Evolutionary conservation across 352 stramenopile species (phyloP).

Genomic region (Pilasporangium apinafurcum): DNA sequence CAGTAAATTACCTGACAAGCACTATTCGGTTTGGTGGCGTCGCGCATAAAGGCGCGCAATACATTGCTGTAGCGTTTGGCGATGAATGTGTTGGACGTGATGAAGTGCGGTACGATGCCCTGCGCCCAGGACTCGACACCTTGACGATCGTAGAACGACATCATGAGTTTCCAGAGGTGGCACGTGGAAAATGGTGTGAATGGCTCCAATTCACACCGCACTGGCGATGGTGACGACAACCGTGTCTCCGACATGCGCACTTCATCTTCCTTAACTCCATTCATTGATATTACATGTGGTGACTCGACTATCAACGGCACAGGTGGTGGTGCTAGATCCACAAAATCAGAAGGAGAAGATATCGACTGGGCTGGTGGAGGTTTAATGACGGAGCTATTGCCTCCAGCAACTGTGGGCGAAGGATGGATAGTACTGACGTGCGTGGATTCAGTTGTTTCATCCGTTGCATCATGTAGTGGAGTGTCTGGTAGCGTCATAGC

Average conservation of each 20-base stretch:
- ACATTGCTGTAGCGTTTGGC: conserved; percentile 84
- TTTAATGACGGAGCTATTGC: too few species aligned
- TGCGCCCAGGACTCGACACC: conserved; percentile 87
- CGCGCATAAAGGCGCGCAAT: conserved; percentile 58
- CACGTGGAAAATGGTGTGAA: conserved; percentile 86
- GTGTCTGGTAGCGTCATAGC: too few species aligned
- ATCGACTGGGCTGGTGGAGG: too few species aligned
- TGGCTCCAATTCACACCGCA: conserved; percentile 81
- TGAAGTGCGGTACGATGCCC: conserved; percentile 95
- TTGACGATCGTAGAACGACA: conserved; percentile 89
- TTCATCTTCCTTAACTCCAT: conserved; percentile 39
- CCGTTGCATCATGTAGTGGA: too few species aligned
- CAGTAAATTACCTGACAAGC: conserved; percentile 16
- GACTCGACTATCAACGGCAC: too few species aligned
- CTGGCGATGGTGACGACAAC: not conserved
- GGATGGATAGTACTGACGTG: too few species aligned
- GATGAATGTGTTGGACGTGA: conserved; percentile 95
- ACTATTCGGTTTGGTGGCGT: conserved; percentile 25
- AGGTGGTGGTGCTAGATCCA: too few species aligned
- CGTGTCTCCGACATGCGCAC: conserved; percentile 20
- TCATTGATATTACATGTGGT: too few species aligned
- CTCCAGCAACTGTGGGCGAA: too few species aligned
- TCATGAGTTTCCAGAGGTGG: conserved; percentile 94
- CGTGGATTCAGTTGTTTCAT: too few species aligned
- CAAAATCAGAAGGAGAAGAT: too few species aligned